A percentile compares a stretch with the other conserved stretches of the same genome.
These are phyloP conservation scores for Fusarium staphyleae DNA, from an alignment of 2,329 filamentous ascomycete species.

Conservation along the genomic window DNA sequence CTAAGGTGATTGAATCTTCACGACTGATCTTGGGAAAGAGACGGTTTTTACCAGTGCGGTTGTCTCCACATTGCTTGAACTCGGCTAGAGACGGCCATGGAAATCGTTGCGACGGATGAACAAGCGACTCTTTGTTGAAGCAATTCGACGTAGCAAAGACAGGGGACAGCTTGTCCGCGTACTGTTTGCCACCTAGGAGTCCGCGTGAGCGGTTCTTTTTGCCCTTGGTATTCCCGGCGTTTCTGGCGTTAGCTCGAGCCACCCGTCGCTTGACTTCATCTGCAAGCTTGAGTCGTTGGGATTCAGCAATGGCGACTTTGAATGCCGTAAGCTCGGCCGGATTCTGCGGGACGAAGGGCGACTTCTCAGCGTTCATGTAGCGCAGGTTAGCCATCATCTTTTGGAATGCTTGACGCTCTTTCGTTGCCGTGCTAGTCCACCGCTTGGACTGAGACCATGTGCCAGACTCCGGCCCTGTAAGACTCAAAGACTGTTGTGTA, in stretches of 20 bases:
- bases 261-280: constrained; percentile 36
- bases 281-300: constrained; percentile 36
- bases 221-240: constrained; percentile 6
- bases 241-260: constrained; percentile 28
- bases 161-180: constrained; percentile 43
- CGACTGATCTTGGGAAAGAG: no score
- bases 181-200: constrained; percentile 41
- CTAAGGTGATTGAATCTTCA: constrained; percentile 5
- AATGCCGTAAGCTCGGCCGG: constrained; percentile 47
- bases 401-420: constrained; percentile 46
- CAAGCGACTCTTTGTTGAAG: constrained; percentile 41
- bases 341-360: constrained; percentile 48
- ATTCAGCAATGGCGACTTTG: constrained; percentile 42
- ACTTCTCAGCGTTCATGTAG: constrained; percentile 47
- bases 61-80: constrained; percentile 48
- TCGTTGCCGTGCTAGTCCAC: constrained; percentile 49
- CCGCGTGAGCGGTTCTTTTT: constrained; percentile 8
- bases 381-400: constrained; percentile 47
- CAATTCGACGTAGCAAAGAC: constrained; percentile 46
- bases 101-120: constrained; percentile 22
- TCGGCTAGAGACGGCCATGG: constrained; percentile 48
- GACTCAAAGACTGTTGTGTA: constrained; percentile 4
- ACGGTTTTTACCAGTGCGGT: constrained; percentile 38
- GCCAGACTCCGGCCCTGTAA: constrained; percentile 30
- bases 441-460: constrained; percentile 50